Evolutionary conservation across 305 asterid genomes (phyloP).

Genomic region (Solanum aculeatissimum): DNA sequence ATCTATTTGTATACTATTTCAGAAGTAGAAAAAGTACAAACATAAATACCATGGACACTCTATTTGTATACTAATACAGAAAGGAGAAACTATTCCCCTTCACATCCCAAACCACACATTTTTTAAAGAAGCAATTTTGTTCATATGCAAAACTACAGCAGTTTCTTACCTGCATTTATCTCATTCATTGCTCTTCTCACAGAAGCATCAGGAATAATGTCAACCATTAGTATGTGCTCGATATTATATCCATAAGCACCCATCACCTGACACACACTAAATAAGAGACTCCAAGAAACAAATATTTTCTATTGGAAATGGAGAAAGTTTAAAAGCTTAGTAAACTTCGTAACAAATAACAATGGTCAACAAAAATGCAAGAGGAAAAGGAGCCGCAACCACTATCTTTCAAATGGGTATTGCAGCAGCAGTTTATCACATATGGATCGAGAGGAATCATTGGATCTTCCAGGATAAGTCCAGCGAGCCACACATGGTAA

Average conservation of each 20-base stretch:
- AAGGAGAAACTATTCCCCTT: not conserved
- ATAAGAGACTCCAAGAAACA: not conserved
- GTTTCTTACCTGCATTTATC: conserved; percentile 77
- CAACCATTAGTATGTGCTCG: conserved; percentile 95
- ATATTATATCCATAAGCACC: conserved; percentile 91
- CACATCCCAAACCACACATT: not conserved
- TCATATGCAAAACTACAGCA: not conserved
- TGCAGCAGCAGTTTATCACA: too few species aligned
- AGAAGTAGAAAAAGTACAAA: not conserved
- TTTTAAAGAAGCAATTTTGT: not conserved
- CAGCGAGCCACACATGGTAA: too few species aligned
- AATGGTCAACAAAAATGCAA: too few species aligned
- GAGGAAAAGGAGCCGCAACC: too few species aligned
- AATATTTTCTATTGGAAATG: not conserved
- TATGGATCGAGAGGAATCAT: too few species aligned
- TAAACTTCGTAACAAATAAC: not conserved
- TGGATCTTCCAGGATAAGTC: too few species aligned
- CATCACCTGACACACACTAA: conserved; percentile 56
- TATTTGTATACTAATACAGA: not conserved
- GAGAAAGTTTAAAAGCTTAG: not conserved
- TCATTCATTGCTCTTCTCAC: conserved; percentile 95
- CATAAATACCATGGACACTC: not conserved
- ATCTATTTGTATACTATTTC: not conserved
- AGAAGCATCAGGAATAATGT: conserved; percentile 82
- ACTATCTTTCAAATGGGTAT: too few species aligned